A percentile compares a stretch with the other conserved stretches of the same genome.
Conservation (phyloP, 176 grass and related monocot genomes). For the Eremochloa ophiuroides region DNA sequence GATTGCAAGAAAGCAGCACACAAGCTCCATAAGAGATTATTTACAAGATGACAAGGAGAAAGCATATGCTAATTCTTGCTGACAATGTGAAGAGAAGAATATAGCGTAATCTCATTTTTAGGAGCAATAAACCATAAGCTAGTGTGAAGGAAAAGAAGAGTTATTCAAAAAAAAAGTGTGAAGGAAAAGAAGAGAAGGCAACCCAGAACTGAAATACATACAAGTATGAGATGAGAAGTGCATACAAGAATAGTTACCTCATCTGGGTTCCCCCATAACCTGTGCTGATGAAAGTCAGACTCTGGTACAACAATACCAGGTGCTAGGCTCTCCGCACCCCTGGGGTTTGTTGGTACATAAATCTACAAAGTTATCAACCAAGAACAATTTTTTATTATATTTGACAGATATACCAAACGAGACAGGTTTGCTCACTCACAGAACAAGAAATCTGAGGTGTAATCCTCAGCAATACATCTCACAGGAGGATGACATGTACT, state of each 20-base stretch:
- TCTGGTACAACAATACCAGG: slow-evolving; percentile 61
- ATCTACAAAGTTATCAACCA: slow-evolving; percentile 21
- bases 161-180: slow-evolving; percentile 9
- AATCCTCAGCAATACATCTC: not conserved
- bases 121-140: not conserved
- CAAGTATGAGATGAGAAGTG: not conserved
- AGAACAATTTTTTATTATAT: not conserved
- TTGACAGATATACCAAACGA: not conserved
- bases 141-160: not conserved
- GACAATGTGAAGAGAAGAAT: not conserved
- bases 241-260: slow-evolving; percentile 45
- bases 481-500: no score
- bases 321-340: slow-evolving; percentile 60
- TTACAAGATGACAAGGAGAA: slow-evolving; percentile 4
- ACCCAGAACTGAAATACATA: not conserved
- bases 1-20: not conserved
- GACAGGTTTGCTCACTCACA: not conserved
- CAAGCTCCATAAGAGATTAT: not conserved
- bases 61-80: not conserved
- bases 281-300: slow-evolving; percentile 62
- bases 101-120: not conserved
- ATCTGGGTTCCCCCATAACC: slow-evolving; percentile 65
- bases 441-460: not conserved
- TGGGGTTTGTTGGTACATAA: slow-evolving; percentile 68
- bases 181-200: not conserved